Base-by-base conservation (phyloP, 768 basidiomycete genomes). In the Mycena latifolia region DNA sequence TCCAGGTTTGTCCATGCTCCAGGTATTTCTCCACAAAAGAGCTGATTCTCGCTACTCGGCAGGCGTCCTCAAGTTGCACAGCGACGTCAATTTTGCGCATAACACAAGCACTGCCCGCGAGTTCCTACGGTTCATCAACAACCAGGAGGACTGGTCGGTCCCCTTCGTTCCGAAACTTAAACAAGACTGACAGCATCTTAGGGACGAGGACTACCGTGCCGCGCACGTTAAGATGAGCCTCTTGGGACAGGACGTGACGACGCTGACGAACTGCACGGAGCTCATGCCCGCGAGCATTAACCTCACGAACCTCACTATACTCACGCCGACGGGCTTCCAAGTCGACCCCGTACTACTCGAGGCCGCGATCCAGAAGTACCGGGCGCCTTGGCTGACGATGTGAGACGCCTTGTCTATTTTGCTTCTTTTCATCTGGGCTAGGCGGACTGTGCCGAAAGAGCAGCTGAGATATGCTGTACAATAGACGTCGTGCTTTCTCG, bases 321-420 rank as follows among this genome's bases (percentile, higher is more conserved):
- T 12, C n/a, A 31, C 25, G 17, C 11, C 28, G 25, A 54, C 51
- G 33, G 28, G 18, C 18, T 28, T 29, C 48, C 47, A 28, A 1
- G 57, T 70, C 11, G 56, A 67, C 48, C 65, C 61, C 7, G 31
- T 20, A 14, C 37, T 46, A 22, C 46, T 70, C 8, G 69, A 70
- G 31, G 69, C 69, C 0, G 69, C 69, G 48, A 70, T 64, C 4
- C 61, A 67, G n/a, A 59, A 59, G 25, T 46, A 55, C 45, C 17
- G 69, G 45, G 66, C 69, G 1, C 66, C 66, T 5, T 70, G 69
- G 69, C 37, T n/a, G n/a, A n/a, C n/a, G n/a, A n/a, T 69, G 1
- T 39, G 35, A 41, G 5, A 37, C 15, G 14, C 8, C 15, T 18
- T 39, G 2, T 25, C 33, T 51, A 15, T 31, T 20, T 31, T 20